Evolutionary conservation across 805 yeast genomes (phyloP).

Genomic region (Metschnikowia rubicola): DNA sequence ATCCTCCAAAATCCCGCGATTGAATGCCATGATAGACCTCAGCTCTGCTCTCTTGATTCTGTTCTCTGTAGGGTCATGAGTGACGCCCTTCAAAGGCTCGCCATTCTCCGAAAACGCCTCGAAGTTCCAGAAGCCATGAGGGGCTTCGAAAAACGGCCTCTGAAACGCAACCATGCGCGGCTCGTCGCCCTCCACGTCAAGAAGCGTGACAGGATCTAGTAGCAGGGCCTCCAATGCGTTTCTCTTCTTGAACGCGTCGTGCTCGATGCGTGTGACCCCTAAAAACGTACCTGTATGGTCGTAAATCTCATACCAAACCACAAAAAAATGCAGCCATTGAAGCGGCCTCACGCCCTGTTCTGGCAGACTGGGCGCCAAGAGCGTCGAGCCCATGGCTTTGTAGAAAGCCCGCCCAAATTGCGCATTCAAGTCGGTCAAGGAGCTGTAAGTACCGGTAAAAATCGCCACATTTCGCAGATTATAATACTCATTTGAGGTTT

Average conservation of each 20-base stretch:
- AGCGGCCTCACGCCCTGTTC: constrained; percentile 2
- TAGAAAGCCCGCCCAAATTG: constrained; percentile 22
- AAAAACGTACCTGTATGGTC: constrained; percentile 31
- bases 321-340: constrained; percentile 21
- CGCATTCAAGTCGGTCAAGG: constrained; percentile 15
- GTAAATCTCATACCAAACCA: constrained; percentile 37
- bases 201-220: constrained; percentile 30
- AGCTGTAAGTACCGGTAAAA: constrained; percentile 18
- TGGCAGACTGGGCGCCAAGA: constrained; percentile 25
- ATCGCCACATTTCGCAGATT: constrained; percentile 23
- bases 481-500: constrained; percentile 19
- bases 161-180: constrained; percentile 15
- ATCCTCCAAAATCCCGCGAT: constrained; percentile 7
- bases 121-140: constrained; percentile 27
- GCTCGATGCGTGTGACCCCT: constrained; percentile 22
- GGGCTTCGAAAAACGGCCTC: constrained; percentile 21
- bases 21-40: constrained; percentile 6
- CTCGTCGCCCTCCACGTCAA: constrained; percentile 30
- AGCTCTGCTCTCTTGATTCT: background rate
- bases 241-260: constrained; percentile 21
- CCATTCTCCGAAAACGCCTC: constrained; percentile 15
- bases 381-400: constrained; percentile 21
- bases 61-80: background rate
- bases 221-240: constrained; percentile 20
- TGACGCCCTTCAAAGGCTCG: background rate